These are phyloP conservation scores for Ceratobasidium papillatum DNA, from an alignment of 1,284 basidiomycete genomes.

Conservation along the genomic window DNA sequence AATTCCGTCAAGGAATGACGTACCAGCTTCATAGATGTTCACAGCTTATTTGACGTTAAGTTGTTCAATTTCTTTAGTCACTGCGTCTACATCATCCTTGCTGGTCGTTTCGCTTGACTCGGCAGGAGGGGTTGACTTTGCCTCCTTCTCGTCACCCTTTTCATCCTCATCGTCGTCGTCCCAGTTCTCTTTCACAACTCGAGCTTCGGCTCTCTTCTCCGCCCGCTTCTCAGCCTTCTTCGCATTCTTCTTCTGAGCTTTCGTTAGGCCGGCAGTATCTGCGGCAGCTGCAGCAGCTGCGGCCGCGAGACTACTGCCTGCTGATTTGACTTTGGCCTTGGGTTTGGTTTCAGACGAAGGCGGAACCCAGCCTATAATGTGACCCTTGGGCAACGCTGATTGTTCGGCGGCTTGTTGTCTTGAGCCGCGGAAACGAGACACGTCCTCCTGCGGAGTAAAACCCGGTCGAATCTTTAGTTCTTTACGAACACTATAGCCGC, in stretches of 20 bases:
- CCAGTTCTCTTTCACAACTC: constrained; percentile 72
- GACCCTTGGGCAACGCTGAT: constrained; percentile 71
- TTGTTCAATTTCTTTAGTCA: constrained; percentile 41
- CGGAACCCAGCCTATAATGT: constrained; percentile 80
- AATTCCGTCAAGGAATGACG: neutral
- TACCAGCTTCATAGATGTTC: neutral
- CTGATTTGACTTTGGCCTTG: constrained; percentile 46
- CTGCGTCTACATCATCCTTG: constrained; percentile 27
- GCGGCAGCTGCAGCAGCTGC: constrained; percentile 31
- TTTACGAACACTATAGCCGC: constrained; percentile 76
- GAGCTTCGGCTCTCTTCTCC: constrained; percentile 56
- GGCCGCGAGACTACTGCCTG: neutral
- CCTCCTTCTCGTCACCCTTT: neutral
- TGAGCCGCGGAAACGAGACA: constrained; percentile 80
- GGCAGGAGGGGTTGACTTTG: neutral
- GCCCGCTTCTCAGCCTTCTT: constrained; percentile 73
- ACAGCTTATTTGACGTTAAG: constrained; percentile 10
- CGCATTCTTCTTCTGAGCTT: constrained; percentile 81
- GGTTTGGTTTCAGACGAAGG: constrained; percentile 57
- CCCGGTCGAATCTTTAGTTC: constrained; percentile 91
- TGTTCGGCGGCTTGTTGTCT: constrained; percentile 76
- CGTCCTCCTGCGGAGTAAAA: constrained; percentile 94
- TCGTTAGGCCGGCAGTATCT: constrained; percentile 45
- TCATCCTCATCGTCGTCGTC: constrained; percentile 74
- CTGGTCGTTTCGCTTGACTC: neutral